These are phyloP conservation scores for Lachnellula hyalina DNA, from an alignment of 2,329 filamentous ascomycete species.

Conservation along the genomic window DNA sequence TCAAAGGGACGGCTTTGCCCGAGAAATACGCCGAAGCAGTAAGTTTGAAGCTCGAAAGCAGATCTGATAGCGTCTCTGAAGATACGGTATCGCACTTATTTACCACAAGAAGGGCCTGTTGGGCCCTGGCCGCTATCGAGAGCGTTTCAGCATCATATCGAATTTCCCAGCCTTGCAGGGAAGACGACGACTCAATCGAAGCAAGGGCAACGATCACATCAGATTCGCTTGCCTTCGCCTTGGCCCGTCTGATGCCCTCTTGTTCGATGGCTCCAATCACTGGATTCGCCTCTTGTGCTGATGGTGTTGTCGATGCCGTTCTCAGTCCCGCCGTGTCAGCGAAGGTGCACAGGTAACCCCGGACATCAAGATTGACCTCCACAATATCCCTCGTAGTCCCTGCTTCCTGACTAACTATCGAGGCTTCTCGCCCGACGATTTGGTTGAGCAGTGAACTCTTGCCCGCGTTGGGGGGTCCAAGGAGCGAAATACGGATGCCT, in stretches of 20 bases:
- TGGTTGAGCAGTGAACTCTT: conserved; percentile 92
- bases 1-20: conserved; percentile 36
- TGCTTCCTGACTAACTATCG: conserved; percentile 88
- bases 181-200: conserved; percentile 54
- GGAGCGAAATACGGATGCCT: conserved; percentile 78
- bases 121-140: conserved; percentile 44
- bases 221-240: conserved; percentile 72
- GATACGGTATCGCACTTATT: conserved; percentile 57
- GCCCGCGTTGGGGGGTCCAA: conserved; percentile 89
- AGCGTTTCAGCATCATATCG: conserved; percentile 52
- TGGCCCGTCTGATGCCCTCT: conserved; percentile 86
- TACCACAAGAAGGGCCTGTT: conserved; percentile 48
- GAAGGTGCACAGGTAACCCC: conserved; percentile 87
- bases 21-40: conserved; percentile 31
- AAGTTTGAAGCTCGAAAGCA: conserved; percentile 39
- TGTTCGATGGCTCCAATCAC: conserved; percentile 70
- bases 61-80: conserved; percentile 30
- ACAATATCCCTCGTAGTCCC: conserved; percentile 93
- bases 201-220: conserved; percentile 81
- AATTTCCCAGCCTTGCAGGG: conserved; percentile 38
- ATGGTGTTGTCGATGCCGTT: conserved; percentile 31
- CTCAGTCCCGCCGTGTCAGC: conserved; percentile 91
- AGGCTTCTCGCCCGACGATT: conserved; percentile 85
- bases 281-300: conserved; percentile 8
- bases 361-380: conserved; percentile 83